Evolutionary conservation across 768 basidiomycete genomes (phyloP), one percentile per base, ranked within the genome.

Genomic region (Xerocomus potaroensis): DNA sequence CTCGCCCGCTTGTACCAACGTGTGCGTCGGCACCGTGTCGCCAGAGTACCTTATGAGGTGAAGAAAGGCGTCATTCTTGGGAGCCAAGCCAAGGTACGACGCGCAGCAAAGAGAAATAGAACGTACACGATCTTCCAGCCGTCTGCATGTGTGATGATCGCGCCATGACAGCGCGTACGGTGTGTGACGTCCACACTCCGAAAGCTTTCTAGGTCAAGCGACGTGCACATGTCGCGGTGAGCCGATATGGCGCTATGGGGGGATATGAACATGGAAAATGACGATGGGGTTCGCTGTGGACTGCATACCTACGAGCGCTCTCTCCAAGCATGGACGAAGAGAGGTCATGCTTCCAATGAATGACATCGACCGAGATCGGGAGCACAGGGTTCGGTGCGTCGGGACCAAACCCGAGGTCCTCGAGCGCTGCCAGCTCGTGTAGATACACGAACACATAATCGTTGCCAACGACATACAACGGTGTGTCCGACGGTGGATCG

Each of bases 21-120:
- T 72, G 10, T 83, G 70, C 8, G 83, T 79, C 0, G 95, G 93
- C 60, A 77, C 73, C 1, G 94, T 97, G 63, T 98, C 95, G 5
- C 84, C 94, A 4, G 95, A 97, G 60, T 88, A 98, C 18, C 93
- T 95, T 53, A 29, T 31, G 7, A n/a, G n/a, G n/a, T n/a, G 34
- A 15, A 51, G 5, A 24, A 22, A n/a, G n/a, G n/a, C n/a, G n/a
- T n/a, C n/a, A n/a, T n/a, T n/a, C n/a, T n/a, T n/a, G n/a, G n/a
- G n/a, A n/a, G n/a, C n/a, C n/a, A n/a, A n/a, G n/a, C n/a, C n/a
- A n/a, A n/a, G n/a, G n/a, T n/a, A n/a, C n/a, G n/a, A n/a, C n/a
- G n/a, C n/a, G n/a, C n/a, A n/a, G n/a, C n/a, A n/a, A n/a, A n/a
- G n/a, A n/a, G n/a, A n/a, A n/a, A n/a, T n/a, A n/a, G n/a, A n/a